phyloP scores from a whole-genome alignment of 1,284 basidiomycete species.

The Ceratobasidium sp. region DNA sequence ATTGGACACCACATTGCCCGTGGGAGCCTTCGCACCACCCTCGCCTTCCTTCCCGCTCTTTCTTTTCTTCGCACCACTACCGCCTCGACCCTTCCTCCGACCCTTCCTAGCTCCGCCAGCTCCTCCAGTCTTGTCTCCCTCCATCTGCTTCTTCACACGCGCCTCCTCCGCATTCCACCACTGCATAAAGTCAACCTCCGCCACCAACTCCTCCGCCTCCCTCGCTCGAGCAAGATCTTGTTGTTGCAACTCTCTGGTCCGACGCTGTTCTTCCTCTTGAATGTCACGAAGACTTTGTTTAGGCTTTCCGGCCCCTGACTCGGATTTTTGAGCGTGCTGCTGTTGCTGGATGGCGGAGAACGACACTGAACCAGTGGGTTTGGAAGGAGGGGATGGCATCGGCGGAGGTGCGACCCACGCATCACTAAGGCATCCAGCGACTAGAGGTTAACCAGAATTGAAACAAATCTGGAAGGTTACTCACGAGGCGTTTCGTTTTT shows the following conservation, averaged over 20 bases:
- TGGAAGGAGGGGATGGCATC: constrained; percentile 48
- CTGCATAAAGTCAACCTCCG: constrained; percentile 79
- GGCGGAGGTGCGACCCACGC: constrained; percentile 65
- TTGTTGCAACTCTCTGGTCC: constrained; percentile 46
- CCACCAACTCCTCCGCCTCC: constrained; percentile 59
- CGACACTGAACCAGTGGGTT: constrained; percentile 62
- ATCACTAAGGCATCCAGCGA: constrained; percentile 52
- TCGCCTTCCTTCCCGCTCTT: constrained; percentile 40
- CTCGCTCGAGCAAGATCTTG: constrained; percentile 18
- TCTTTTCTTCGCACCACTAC: constrained; percentile 21
- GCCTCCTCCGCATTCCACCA: constrained; percentile 90
- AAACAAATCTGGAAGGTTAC: constrained; percentile 51
- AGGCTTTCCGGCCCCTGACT: constrained; percentile 56
- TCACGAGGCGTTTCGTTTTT: constrained; percentile 58
- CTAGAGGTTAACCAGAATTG: background rate
- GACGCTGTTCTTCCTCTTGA: constrained; percentile 76
- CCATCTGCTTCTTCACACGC: constrained; percentile 61
- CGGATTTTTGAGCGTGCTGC: constrained; percentile 67
- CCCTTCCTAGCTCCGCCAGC: constrained; percentile 30
- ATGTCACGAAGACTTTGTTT: constrained; percentile 80
- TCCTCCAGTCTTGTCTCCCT: background rate
- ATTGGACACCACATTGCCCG: background rate
- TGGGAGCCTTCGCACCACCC: constrained; percentile 29
- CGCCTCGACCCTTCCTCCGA: constrained; percentile 38
- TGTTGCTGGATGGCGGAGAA: constrained; percentile 85